Evolutionary conservation across 306 rosid genomes (phyloP), one percentile per base, ranked within the genome.

Genomic region (Geum urbanum): DNA sequence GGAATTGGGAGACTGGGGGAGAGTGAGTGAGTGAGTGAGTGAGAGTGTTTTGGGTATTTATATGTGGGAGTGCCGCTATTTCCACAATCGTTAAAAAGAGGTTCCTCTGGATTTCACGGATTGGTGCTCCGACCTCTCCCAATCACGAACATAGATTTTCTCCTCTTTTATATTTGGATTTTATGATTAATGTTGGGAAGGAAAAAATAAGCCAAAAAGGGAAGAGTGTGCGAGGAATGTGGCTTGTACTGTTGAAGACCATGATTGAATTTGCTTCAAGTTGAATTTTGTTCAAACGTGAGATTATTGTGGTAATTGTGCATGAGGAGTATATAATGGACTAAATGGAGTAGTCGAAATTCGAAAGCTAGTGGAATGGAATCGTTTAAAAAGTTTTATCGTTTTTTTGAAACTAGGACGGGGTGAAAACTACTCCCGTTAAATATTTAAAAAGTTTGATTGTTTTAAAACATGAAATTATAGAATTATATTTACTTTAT

Each of bases 41-140:
- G 65, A 59, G 65, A 45, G 8, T 59, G 65, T 44, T 18, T 59
- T 59, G 14, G 15, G 15, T 37, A 59, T 59, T 59, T 59, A 58
- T 59, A 58, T 57, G 13, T 5, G 16, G 6, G 1, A 57, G 62
- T 58, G 64, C 11, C 44, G 41, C 64, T 12, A 35, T 55, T 20
- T 8, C 46, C 46, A 43, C 46, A 43, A 43, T 43, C 46, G 37
- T 32, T 32, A 1, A 8, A 10, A 9, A 10, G 8, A 55, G 12
- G 60, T 20, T 20, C 60, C 15, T 15, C 13, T 15, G n/a, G 63
- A 58, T 58, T 18, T 27, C 12, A 58, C 24, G n/a, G 22, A 6
- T 9, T 24, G 64, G 62, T 12, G n/a, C 62, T 56, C n/a, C 9
- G 62, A 56, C 62, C 64, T 32, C 20, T 35, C 64, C 3, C 45